Evolutionary conservation across 495 filamentous ascomycete genomes (phyloP), one percentile per base, ranked within the genome.

Genomic region (Penicillium manginii): DNA sequence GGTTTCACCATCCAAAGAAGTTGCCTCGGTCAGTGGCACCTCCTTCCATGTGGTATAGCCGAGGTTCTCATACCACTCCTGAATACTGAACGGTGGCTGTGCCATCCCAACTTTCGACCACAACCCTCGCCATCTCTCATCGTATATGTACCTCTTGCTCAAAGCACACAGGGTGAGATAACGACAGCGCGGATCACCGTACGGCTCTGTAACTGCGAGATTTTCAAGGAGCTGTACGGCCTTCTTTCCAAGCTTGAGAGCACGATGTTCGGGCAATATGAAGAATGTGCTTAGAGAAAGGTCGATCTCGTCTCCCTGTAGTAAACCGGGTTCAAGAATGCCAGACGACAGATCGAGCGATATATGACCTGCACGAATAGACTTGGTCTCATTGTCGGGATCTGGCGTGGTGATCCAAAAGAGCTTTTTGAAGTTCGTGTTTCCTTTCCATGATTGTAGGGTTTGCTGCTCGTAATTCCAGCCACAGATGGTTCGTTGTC

Each of bases 61-160:
- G n/a, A 58, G 48, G 19, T 32, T 62, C 56, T 73, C 70, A 43
- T 73, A 73, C 70, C 70, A 73, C 33, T 67, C 64, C 54, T 73
- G 57, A 31, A 62, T 62, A 50, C 68, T 70, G 15, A 70, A 66
- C 10, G 45, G 26, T 4, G 68, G 59, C 31, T 48, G 15, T 14
- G 29, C 29, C 50, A 50, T 4, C 4, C 62, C 66, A 4, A 56
- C 17, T 15, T 32, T 58, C 37, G 19, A 47, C 63, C 61, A 66
- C 14, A 70, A 14, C 4, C 61, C 55, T 5, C 50, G 50, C 50
- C 65, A 66, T 11, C 65, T 51, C 26, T 67, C 62, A 12, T 69
- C 64, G 23, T 73, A 67, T 3, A 68, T 33, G 48, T 73, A 62
- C 40, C 54, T 49, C 42, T 73, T 73, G 45, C 65, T 71, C 29